Base-by-base conservation (phyloP, 2,329 filamentous ascomycete genomes). In the Hypoxylon sp. region DNA sequence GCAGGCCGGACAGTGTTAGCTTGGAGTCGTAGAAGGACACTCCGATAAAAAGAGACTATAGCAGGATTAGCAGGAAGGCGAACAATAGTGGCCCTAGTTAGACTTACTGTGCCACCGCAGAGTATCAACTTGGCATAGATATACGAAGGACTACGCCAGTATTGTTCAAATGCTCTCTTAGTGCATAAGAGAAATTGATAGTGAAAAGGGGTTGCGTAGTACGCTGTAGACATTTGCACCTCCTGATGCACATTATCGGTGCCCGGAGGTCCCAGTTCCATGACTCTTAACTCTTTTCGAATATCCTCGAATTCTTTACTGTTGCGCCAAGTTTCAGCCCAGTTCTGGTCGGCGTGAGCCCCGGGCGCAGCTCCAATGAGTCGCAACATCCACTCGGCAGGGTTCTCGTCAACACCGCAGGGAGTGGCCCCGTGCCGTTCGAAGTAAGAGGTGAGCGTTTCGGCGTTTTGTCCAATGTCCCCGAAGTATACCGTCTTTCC, bases 131-230 rank as follows among this genome's bases (percentile, higher is more conserved):
- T 95, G 63, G 91, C 87, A 79, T 93, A 92, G 75, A 96, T 89
- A 80, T 96, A 96, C 10, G 85, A 84, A 0, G 93, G 93, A 62
- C 89, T 93, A 50, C 93, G 88, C 92, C 93, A 95, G 84, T 95
- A 95, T 77, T 96, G 93, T 75, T 93, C 87, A 80, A 94, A 94
- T 5, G 94, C 88, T 64, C 93, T 89, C 7, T 84, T 73, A 1
- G 88, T 89, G 46, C 93, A 92, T 65, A 89, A 84, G 48, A 79
- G 80, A 0, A 95, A 80, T 76, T 97, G 94, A 0, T 82, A 75
- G 0, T 65, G 66, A 75, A 97, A 92, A 0, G 93, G 90, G 73
- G 92, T 91, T 3, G 94, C 94, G 69, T 97, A 97, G 13, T 57
- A 69, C 11, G 35, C 48, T 8, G 37, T 62, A 10, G 51, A 49